Evolutionary conservation across 208 protist genomes (phyloP).

Genomic region (Leishmania braziliensis): DNA sequence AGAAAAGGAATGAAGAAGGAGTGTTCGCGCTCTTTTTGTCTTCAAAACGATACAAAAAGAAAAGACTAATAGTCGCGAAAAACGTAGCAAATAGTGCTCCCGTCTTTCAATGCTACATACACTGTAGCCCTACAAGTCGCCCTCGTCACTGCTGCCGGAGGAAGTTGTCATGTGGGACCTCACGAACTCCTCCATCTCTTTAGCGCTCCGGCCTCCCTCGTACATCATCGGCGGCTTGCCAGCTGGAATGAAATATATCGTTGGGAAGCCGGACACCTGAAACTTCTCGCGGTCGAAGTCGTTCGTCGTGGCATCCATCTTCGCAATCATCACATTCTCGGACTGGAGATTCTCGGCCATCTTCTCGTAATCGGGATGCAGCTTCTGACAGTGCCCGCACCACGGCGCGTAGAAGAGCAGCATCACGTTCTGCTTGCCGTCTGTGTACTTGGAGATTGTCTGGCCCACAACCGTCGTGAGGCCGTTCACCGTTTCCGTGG

Average conservation of each 20-base stretch:
- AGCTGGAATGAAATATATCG: slow-evolving; percentile 83
- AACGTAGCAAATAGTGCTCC: background rate
- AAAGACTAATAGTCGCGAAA: background rate
- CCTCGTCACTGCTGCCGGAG: slow-evolving; percentile 12
- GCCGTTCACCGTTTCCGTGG: slow-evolving; percentile 71
- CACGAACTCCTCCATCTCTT: slow-evolving; percentile 62
- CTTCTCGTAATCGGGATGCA: slow-evolving; percentile 85
- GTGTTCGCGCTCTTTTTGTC: background rate
- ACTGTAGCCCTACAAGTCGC: slow-evolving; percentile 31
- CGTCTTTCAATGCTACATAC: background rate
- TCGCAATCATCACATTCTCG: slow-evolving; percentile 76
- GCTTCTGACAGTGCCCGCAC: slow-evolving; percentile 96
- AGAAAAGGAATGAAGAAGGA: slow-evolving; percentile 19
- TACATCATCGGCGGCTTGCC: slow-evolving; percentile 59
- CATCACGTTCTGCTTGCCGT: slow-evolving; percentile 84
- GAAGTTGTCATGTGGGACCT: slow-evolving; percentile 36
- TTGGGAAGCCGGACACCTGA: slow-evolving; percentile 79
- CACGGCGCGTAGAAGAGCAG: slow-evolving; percentile 97
- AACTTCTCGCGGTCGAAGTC: slow-evolving; percentile 49
- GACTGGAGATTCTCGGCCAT: slow-evolving; percentile 60
- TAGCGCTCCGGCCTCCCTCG: slow-evolving; percentile 67
- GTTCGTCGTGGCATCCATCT: slow-evolving; percentile 83
- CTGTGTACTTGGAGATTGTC: slow-evolving; percentile 56
- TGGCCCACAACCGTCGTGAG: slow-evolving; percentile 83
- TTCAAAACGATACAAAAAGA: background rate